phyloP scores from a whole-genome alignment of 2,329 filamentous ascomycete genomes.

The Xylariaceae sp. region DNA sequence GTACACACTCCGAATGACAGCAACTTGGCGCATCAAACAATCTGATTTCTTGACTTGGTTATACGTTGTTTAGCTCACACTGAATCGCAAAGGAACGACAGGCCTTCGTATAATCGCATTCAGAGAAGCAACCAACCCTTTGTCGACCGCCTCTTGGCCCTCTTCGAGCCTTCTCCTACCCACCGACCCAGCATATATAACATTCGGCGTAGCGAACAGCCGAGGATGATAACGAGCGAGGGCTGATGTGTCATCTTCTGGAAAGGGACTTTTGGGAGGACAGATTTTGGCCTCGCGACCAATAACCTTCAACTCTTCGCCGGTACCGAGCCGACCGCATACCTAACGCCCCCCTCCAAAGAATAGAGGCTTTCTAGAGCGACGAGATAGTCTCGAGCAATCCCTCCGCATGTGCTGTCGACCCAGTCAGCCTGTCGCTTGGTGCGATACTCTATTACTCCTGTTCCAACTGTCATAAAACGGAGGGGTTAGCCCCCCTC shows the following conservation, averaged over 20 bases:
- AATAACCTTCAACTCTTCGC: background rate
- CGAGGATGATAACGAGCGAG: slow-evolving; percentile 15
- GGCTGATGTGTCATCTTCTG: slow-evolving; percentile 14
- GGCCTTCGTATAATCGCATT: too few species aligned
- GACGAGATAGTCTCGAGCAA: background rate
- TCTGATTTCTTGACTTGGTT: too few species aligned
- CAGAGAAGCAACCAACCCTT: slow-evolving; percentile 5
- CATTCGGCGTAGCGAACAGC: too few species aligned
- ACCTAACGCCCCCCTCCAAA: background rate
- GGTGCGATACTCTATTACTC: slow-evolving; percentile 17
- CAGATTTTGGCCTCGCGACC: slow-evolving; percentile 8
- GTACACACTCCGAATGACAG: slow-evolving; percentile 2
- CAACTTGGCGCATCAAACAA: background rate
- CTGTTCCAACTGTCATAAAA: slow-evolving; percentile 20
- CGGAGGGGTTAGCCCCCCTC: slow-evolving; percentile 20
- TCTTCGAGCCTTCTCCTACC: background rate
- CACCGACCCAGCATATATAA: too few species aligned
- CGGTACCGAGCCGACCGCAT: slow-evolving; percentile 1
- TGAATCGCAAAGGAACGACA: too few species aligned
- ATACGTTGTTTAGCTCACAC: too few species aligned
- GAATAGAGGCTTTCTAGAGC: background rate
- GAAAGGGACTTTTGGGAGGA: slow-evolving; percentile 11
- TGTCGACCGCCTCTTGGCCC: slow-evolving; percentile 10
- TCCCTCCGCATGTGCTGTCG: slow-evolving; percentile 14
- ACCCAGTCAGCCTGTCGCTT: slow-evolving; percentile 20